A percentile compares a stretch with the other conserved stretches of the same genome.
Conservation (phyloP, 495 filamentous ascomycete genomes). For the Neurospora discreta region DNA sequence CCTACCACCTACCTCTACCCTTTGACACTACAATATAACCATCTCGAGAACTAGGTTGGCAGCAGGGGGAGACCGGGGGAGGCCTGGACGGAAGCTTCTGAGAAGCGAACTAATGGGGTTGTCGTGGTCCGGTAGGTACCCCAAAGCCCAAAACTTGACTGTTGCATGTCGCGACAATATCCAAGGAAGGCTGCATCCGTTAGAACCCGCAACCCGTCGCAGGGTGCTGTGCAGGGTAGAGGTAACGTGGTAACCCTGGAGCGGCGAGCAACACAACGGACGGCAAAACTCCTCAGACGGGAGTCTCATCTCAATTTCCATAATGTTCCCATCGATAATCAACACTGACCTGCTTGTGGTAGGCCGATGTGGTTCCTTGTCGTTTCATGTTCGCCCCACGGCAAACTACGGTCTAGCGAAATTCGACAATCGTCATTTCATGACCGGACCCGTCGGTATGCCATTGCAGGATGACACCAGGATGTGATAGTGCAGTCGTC, state of each 20-base stretch:
- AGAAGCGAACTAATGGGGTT: not conserved
- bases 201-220: not conserved
- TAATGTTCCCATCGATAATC: not conserved
- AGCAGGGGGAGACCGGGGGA: not conserved
- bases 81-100: not conserved
- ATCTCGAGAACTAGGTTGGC: not conserved
- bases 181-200: not conserved
- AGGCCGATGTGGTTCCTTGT: not conserved
- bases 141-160: not conserved
- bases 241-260: not conserved
- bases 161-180: not conserved
- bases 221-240: not conserved
- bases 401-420: constrained; percentile 16
- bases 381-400: constrained; percentile 12
- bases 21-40: not conserved
- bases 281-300: not conserved
- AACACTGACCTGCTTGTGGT: not conserved
- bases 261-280: not conserved
- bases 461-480: not conserved
- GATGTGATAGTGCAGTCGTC: not conserved
- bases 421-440: constrained; percentile 10
- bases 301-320: not conserved
- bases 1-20: not conserved
- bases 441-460: not conserved
- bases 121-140: not conserved